Percentiles rank a stretch among this genome's conserved stretches.
Evolutionary conservation across 2,329 filamentous ascomycete species (phyloP).

Genomic region (Xylariaceae sp.): DNA sequence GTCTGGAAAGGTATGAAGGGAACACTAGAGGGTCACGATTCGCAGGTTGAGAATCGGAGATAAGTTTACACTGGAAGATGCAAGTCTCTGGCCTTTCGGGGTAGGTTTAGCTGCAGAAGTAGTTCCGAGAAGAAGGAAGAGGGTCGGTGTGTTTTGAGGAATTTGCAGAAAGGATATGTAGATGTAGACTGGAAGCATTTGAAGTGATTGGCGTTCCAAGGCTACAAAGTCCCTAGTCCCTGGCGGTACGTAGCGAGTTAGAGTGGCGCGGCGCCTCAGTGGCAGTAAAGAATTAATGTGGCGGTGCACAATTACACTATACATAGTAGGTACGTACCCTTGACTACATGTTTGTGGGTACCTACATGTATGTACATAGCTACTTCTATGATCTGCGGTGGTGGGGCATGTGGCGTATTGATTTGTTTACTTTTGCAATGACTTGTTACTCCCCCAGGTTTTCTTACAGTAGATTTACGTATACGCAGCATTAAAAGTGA

Average conservation of each 20-base stretch:
- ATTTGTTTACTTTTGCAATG: constrained; percentile 28
- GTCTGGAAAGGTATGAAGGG: neutral
- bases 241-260: neutral
- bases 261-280: no score
- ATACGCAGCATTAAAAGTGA: neutral
- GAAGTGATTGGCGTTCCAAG: neutral
- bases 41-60: neutral
- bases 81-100: neutral
- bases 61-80: neutral
- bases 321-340: no score
- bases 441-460: constrained; percentile 3
- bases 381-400: no score
- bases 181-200: constrained; percentile 1
- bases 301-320: neutral
- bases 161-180: neutral
- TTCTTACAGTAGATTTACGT: neutral
- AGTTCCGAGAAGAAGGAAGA: neutral
- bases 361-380: no score
- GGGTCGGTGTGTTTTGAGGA: neutral
- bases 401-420: constrained; percentile 18
- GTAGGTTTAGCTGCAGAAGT: neutral
- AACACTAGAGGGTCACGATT: neutral
- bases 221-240: neutral
- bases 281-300: neutral
- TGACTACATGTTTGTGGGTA: no score